Percentiles rank a stretch among this genome's conserved stretches.
Evolutionary conservation across 495 filamentous ascomycete species (phyloP).

Genomic region (Penicillium ucsense): DNA sequence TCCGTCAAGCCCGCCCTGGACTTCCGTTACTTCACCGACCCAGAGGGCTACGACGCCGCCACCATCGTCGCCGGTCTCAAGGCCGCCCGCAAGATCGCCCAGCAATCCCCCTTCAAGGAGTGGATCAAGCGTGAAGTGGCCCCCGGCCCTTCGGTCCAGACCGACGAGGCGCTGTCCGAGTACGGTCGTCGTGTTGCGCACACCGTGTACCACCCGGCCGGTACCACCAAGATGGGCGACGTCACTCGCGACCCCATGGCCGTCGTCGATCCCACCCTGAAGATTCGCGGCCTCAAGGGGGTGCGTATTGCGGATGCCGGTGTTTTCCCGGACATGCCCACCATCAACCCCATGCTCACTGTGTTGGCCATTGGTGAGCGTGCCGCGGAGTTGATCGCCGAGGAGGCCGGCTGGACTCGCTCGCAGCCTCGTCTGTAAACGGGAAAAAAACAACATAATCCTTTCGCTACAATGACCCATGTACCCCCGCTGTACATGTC

Average conservation of each 20-base stretch:
- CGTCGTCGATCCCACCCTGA: slow-evolving; percentile 51
- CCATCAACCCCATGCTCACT: slow-evolving; percentile 59
- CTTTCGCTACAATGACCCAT: no score
- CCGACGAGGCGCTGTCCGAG: slow-evolving; percentile 62
- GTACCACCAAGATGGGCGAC: slow-evolving; percentile 82
- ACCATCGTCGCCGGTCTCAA: slow-evolving; percentile 71
- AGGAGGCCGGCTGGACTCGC: slow-evolving; percentile 50
- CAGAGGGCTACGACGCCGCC: slow-evolving; percentile 71
- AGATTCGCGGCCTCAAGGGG: slow-evolving; percentile 46
- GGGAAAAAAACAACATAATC: neutral
- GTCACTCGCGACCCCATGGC: slow-evolving; percentile 50
- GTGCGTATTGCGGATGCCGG: slow-evolving; percentile 58
- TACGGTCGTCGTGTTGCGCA: slow-evolving; percentile 68
- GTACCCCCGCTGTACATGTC: no score
- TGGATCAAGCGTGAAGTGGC: slow-evolving; percentile 77
- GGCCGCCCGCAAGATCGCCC: slow-evolving; percentile 59
- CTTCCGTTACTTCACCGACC: slow-evolving; percentile 83
- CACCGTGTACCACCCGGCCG: slow-evolving; percentile 79
- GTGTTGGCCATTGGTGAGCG: slow-evolving; percentile 56
- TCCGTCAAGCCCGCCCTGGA: slow-evolving; percentile 69
- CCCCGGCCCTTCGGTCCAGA: slow-evolving; percentile 56
- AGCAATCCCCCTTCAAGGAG: slow-evolving; percentile 61
- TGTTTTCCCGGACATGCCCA: slow-evolving; percentile 59
- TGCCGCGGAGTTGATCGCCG: slow-evolving; percentile 53
- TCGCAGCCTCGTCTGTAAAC: slow-evolving; percentile 37